Percentiles rank a stretch among this genome's conserved stretches.
Evolutionary conservation across 176 grass and related monocot species (phyloP).

Genomic region (Carex myosuroides): DNA sequence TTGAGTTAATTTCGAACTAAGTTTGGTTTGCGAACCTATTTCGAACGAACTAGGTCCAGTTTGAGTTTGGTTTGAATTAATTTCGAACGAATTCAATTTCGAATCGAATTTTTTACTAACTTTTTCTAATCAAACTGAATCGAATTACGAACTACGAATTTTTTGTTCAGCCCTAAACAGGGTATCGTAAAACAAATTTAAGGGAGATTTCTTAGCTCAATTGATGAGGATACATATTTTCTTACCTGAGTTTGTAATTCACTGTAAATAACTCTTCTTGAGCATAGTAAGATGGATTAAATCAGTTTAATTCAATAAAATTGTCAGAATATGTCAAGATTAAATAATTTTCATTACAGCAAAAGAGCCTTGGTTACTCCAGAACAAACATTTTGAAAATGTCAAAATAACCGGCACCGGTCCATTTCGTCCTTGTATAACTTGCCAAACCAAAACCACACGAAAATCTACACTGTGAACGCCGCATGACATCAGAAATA

Average conservation of each 20-base stretch:
- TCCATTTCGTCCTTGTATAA: neutral
- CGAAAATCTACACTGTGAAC: neutral
- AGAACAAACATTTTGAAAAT: neutral
- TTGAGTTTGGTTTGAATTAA: too few species aligned
- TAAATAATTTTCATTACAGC: neutral
- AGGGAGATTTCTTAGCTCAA: neutral
- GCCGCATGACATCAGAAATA: neutral
- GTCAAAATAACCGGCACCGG: neutral
- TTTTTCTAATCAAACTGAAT: too few species aligned
- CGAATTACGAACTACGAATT: too few species aligned
- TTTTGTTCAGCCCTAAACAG: too few species aligned
- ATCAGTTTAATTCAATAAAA: too few species aligned
- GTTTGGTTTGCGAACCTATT: too few species aligned
- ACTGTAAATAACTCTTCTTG: neutral
- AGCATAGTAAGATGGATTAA: neutral
- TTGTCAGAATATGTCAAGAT: too few species aligned
- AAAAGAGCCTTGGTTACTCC: neutral
- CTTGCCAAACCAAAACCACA: neutral
- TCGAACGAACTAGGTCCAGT: too few species aligned
- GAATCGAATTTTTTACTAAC: too few species aligned
- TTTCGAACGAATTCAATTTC: too few species aligned
- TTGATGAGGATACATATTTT: neutral
- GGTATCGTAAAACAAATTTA: neutral
- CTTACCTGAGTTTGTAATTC: neutral
- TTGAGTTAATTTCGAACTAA: too few species aligned